Conservation (phyloP, 352 stramenopile genomes). For the Globisporangium abappressorium region DNA sequence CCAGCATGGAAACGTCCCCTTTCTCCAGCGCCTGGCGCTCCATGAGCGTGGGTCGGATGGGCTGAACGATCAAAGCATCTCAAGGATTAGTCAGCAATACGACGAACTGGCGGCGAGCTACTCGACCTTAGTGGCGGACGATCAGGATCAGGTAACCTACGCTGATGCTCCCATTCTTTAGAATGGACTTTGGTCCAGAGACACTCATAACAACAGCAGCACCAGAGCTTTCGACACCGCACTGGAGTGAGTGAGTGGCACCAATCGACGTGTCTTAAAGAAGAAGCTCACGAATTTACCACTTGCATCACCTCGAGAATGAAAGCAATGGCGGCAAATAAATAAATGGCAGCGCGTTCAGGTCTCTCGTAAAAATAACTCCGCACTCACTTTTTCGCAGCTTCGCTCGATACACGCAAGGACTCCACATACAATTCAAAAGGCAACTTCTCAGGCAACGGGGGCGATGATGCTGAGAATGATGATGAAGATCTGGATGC, state of each 20-base stretch:
- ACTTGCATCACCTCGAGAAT: not conserved
- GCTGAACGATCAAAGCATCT: conserved; percentile 17
- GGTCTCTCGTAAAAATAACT: not conserved
- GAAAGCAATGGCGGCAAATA: not conserved
- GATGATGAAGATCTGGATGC: not conserved
- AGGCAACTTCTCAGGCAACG: not conserved
- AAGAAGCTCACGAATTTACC: not conserved
- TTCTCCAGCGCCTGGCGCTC: conserved; percentile 67
- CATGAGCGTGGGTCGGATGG: conserved; percentile 60
- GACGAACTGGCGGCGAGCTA: no score
- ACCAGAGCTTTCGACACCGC: not conserved
- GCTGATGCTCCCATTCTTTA: conserved; percentile 37
- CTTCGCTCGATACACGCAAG: no score
- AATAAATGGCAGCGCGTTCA: not conserved
- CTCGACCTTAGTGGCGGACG: not conserved
- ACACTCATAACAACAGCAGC: conserved; percentile 49
- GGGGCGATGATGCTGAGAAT: not conserved
- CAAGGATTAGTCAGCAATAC: not conserved
- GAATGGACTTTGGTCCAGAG: conserved; percentile 30
- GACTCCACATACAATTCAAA: no score
- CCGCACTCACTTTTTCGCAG: no score
- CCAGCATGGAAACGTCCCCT: conserved; percentile 70
- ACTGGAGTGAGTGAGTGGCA: not conserved
- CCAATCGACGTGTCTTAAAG: not conserved
- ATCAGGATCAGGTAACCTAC: conserved; percentile 18